phyloP scores from a whole-genome alignment of 2,329 filamentous ascomycete species.

The Penicillium sp. region DNA sequence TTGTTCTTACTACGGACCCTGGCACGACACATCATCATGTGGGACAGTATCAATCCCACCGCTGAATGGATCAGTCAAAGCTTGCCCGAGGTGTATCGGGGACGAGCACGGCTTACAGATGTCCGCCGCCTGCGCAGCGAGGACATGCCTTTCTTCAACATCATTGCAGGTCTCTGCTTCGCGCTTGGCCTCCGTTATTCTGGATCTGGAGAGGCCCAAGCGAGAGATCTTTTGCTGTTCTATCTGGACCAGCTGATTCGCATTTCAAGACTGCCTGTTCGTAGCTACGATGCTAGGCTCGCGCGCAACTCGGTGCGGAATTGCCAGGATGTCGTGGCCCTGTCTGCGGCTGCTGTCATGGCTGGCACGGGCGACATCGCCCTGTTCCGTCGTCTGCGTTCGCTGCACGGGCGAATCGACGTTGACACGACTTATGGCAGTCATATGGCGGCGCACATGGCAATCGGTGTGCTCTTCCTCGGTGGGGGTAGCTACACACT shows the following conservation, averaged over 20 bases:
- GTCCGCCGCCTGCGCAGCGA: conserved; percentile 69
- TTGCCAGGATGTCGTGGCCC: conserved; percentile 83
- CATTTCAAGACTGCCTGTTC: conserved; percentile 65
- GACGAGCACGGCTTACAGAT: conserved; percentile 60
- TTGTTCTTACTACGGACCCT: conserved; percentile 87
- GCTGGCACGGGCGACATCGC: conserved; percentile 88
- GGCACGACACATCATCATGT: conserved; percentile 88
- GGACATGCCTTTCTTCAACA: conserved; percentile 91
- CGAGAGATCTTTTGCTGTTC: conserved; percentile 77
- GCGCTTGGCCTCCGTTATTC: conserved; percentile 71
- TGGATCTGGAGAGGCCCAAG: conserved; percentile 68
- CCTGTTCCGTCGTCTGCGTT: conserved; percentile 80
- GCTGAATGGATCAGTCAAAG: conserved; percentile 74
- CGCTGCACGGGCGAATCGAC: conserved; percentile 84
- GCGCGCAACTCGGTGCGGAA: conserved; percentile 81
- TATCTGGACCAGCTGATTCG: conserved; percentile 87
- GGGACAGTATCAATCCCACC: conserved; percentile 76
- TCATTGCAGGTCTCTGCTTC: conserved; percentile 85
- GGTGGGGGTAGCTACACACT: conserved; percentile 92
- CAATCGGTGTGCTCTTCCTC: conserved; percentile 86
- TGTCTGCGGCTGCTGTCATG: conserved; percentile 88
- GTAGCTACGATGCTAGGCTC: conserved; percentile 79
- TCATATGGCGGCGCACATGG: conserved; percentile 88
- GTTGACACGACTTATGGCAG: conserved; percentile 86
- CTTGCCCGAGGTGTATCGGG: conserved; percentile 69